phyloP scores from a whole-genome alignment of 208 protist species.

The Acanthamoeba triangularis region DNA sequence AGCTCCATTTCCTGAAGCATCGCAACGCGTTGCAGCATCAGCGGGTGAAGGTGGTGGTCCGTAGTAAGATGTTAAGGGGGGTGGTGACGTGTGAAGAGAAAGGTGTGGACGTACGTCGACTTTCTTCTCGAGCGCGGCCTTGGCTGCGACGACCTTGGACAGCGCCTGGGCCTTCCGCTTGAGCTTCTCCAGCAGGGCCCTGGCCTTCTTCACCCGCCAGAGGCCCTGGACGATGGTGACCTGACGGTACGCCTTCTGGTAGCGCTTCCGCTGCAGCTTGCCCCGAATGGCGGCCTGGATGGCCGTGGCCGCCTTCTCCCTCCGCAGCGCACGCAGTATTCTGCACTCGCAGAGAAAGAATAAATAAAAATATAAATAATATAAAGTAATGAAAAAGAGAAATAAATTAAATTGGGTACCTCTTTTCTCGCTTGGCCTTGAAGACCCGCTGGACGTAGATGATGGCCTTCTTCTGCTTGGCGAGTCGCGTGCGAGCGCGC shows the following conservation, averaged over 20 bases:
- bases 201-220: conserved; percentile 60
- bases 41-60: neutral
- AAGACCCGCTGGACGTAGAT: conserved; percentile 43
- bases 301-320: conserved; percentile 21
- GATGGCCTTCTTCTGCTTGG: conserved; percentile 11
- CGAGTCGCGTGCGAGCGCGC: neutral
- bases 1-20: conserved; percentile 10
- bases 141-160: conserved; percentile 62
- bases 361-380: no score
- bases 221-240: conserved; percentile 41
- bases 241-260: neutral
- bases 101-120: neutral
- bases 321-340: neutral
- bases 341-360: neutral
- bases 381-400: no score
- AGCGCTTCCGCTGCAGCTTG: neutral
- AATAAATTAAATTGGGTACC: neutral
- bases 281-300: neutral
- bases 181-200: neutral
- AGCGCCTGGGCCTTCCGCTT: conserved; percentile 47
- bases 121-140: conserved; percentile 63
- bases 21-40: neutral
- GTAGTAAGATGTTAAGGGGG: no score
- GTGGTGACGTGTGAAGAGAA: no score
- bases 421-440: conserved; percentile 21